Conservation (phyloP, 257 asterid species). For the Fraxinus americana region DNA sequence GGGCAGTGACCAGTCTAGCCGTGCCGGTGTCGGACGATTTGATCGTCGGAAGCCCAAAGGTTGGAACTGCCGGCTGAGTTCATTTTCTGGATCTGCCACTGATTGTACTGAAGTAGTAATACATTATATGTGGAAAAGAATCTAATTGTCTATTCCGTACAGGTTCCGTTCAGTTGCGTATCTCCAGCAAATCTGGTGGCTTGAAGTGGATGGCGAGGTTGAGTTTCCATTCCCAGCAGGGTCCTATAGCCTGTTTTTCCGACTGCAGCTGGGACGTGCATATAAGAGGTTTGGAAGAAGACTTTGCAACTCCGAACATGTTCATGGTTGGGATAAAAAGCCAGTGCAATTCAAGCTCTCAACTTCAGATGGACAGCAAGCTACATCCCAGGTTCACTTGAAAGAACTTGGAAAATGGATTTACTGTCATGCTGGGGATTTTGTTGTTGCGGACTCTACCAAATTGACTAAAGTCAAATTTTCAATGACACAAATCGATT, state of each 20-base stretch:
- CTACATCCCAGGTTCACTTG: conserved; percentile 71
- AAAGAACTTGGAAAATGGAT: conserved; percentile 79
- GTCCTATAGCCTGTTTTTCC: conserved; percentile 72
- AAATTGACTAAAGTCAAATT: conserved; percentile 40
- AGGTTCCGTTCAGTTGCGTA: conserved; percentile 82
- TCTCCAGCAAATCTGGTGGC: conserved; percentile 99
- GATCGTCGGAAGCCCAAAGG: no score
- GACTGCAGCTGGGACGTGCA: conserved; percentile 75
- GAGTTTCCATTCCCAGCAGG: conserved; percentile 88
- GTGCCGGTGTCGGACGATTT: no score
- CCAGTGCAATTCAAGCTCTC: conserved; percentile 77
- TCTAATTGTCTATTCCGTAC: neutral
- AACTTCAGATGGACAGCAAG: conserved; percentile 78
- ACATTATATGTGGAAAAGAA: neutral
- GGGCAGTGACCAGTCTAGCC: no score
- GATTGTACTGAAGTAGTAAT: neutral
- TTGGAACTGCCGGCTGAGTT: no score
- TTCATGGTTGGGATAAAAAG: conserved; percentile 91
- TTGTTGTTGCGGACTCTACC: conserved; percentile 29
- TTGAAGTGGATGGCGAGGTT: conserved; percentile 82
- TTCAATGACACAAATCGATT: conserved; percentile 67
- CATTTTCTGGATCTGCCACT: no score
- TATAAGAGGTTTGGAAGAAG: conserved; percentile 68
- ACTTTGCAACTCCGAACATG: conserved; percentile 63
- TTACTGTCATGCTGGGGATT: conserved; percentile 54